Percentiles rank a stretch among this genome's conserved stretches.
Conservation (phyloP, 2,329 filamentous ascomycete species). For the Macrophomina pseudophaseolina region DNA sequence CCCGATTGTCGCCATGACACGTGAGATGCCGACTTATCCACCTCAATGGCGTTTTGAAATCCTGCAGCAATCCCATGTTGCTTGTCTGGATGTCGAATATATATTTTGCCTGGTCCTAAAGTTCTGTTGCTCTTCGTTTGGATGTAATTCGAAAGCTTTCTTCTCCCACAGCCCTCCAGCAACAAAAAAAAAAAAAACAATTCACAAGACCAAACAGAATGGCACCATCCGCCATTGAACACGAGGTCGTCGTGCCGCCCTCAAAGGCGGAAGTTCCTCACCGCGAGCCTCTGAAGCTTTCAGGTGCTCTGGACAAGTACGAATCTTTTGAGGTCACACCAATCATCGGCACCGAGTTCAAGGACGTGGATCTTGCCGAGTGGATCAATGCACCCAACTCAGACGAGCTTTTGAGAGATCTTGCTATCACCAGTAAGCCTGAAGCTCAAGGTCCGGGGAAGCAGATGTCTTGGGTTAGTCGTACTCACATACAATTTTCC, state of each 20-base stretch:
- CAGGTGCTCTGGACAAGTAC: conserved; percentile 58
- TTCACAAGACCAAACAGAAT: not conserved
- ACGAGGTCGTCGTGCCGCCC: conserved; percentile 19
- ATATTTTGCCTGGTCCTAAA: not conserved
- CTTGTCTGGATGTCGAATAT: conserved; percentile 5
- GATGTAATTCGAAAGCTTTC: not conserved
- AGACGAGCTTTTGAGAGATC: conserved; percentile 67
- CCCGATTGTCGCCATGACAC: conserved; percentile 19
- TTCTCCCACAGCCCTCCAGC: not conserved
- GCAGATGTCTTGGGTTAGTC: too few species aligned
- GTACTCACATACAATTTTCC: not conserved
- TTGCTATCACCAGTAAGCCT: conserved; percentile 54
- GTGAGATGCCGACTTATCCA: conserved; percentile 19
- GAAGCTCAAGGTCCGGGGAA: too few species aligned
- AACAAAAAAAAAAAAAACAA: not conserved
- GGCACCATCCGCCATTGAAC: conserved; percentile 25
- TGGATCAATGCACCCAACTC: conserved; percentile 67
- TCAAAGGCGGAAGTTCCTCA: conserved; percentile 14
- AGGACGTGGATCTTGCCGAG: conserved; percentile 63
- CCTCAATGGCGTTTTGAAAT: not conserved
- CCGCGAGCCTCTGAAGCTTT: conserved; percentile 53
- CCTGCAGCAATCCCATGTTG: conserved; percentile 3
- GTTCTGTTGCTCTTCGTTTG: not conserved
- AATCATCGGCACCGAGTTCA: conserved; percentile 66
- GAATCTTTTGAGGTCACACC: conserved; percentile 66